These are phyloP conservation scores for Drechslerella dactyloides DNA, from an alignment of 2,329 filamentous ascomycete genomes.

Conservation along the genomic window DNA sequence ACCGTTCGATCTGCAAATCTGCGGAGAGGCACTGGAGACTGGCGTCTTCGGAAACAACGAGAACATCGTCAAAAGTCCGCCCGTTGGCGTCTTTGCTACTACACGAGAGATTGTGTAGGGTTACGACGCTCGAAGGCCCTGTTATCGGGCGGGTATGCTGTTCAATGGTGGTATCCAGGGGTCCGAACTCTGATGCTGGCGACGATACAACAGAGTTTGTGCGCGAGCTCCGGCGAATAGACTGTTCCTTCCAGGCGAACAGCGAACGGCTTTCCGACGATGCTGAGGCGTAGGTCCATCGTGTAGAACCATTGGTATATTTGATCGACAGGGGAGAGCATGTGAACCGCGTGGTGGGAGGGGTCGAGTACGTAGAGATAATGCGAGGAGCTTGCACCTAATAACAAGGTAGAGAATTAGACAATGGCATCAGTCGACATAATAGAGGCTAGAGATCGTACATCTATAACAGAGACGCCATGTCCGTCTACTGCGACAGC, in stretches of 20 bases:
- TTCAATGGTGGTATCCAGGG: conserved; percentile 45
- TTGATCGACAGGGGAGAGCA: conserved; percentile 40
- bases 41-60: conserved; percentile 48
- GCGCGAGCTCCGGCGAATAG: conserved; percentile 36
- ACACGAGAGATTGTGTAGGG: conserved; percentile 25
- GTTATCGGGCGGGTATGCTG: conserved; percentile 32
- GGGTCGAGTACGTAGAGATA: conserved; percentile 45
- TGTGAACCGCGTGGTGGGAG: conserved; percentile 45
- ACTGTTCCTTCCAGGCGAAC: conserved; percentile 46
- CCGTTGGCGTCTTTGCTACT: conserved; percentile 13
- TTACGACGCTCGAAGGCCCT: conserved; percentile 19
- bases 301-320: conserved; percentile 38
- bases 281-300: conserved; percentile 47
- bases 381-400: conserved; percentile 49
- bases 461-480: conserved; percentile 43
- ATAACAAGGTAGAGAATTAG: not conserved
- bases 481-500: conserved; percentile 46
- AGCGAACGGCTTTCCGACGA: conserved; percentile 32
- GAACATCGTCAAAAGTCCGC: conserved; percentile 25
- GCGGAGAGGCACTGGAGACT: conserved; percentile 47
- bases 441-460: conserved; percentile 13
- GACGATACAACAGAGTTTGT: conserved; percentile 46
- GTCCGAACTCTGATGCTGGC: conserved; percentile 39
- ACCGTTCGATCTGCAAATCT: conserved; percentile 37
- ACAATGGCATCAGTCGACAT: not conserved